Evolutionary conservation across 768 basidiomycete species (phyloP), one percentile per base, ranked within the genome.

Genomic region (Pulveroboletus sp.): DNA sequence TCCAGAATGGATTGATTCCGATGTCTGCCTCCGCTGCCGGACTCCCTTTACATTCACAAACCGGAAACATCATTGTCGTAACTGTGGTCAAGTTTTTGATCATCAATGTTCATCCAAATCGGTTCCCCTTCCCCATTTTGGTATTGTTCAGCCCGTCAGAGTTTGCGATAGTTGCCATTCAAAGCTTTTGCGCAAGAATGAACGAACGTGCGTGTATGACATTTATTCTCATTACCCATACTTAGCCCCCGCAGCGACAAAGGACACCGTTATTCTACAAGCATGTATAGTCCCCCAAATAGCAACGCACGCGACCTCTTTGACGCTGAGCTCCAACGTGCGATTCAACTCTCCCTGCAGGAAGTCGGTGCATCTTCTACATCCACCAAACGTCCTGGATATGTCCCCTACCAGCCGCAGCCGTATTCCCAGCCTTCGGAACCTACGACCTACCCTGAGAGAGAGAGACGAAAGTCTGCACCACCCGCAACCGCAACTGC

Each of bases 1-100:
- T 0, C 96, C 96, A 2, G 90, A 95, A 64, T 99, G 96, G 96
- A 87, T 92, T 39, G 95, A 98, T 65, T 93, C 93, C 0, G 92
- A 96, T 40, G 81, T 93, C 14, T 99, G 96, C 66, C 80, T 95
- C 50, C 83, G 93, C 17, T 99, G 96, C 68, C 81, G 96, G 15
- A 84, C 88, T 0, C 67, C 90, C 0, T 99, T 99, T 69, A 81
- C 84, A 0, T 93, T 97, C 65, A 96, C 93, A 28, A 98, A 98
- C 65, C 81, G 96, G 44, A 97, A 97, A 65, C 96, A 99, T 61
- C 96, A 99, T 62, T 99, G 96, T 65, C 83, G 96, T 13, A 97
- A 97, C 67, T 99, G 96, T 69, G 96, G 96, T 8, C 85, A 87
- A 64, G 93, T 98, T 13, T 98, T 96, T 63, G 95, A 97, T 69